Base-by-base conservation (phyloP, 352 stramenopile genomes). In the Pythium dissimile region DNA sequence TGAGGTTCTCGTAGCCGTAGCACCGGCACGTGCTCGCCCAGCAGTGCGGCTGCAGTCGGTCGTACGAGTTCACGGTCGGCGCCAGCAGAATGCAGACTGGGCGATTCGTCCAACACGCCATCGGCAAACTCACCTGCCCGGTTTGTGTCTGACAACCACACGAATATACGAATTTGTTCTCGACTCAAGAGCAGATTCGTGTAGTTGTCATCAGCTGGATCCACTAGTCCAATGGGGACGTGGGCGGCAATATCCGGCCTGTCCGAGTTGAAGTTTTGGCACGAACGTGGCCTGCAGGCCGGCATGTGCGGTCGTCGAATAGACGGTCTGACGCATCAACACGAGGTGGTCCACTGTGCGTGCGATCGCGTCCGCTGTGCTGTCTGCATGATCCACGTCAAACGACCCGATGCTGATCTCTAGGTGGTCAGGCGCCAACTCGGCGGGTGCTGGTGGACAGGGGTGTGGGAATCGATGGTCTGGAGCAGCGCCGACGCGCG, bases 1-100 rank as follows among this genome's bases (percentile, higher is more conserved):
- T 28, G 1, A 47, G n/a, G 59, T 74, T 74, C 46, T 74, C 67
- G 46, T 64, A 74, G 18, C 67, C 67, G 43, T 69, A 69, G 67
- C 67, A 74, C n/a, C 58, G 53, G 38, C 56, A 66, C 20, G 67
- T 62, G 0, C 67, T 62, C 0, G 67, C 67, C 67, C 67, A 74
- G 46, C 67, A 71, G 5, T 61, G 21, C 20, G 67, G 67, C 44
- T 68, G 63, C 11, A 74, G 45, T 1, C 67, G 54, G 5, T 68
- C 62, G 51, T 69, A 74, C 11, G 64, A 72, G 41, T 66, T 72
- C 27, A 59, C 39, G 0, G 64, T 59, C 37, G 64, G 59, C 12
- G 62, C 57, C 24, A 74, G 24, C 32, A 74, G 57, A 47, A 71
- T 58, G n/a, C 45, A 31, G 64, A 12, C 21, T n/a, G 5, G 66